These are phyloP conservation scores for Phytopythium sindhum DNA, from an alignment of 352 stramenopile genomes.

Conservation along the genomic window DNA sequence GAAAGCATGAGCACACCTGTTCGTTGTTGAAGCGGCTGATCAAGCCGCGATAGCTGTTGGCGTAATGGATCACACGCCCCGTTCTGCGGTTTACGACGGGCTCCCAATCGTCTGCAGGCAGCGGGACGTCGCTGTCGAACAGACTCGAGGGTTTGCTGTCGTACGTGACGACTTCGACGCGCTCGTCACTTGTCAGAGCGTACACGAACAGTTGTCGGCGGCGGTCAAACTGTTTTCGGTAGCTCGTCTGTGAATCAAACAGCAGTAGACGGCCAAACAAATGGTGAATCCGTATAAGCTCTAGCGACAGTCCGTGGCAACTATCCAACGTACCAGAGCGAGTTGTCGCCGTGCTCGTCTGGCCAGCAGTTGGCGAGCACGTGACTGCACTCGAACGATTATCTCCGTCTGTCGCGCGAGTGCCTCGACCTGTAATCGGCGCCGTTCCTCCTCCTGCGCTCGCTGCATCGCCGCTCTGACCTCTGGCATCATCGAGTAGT, in stretches of 20 bases:
- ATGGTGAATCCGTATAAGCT: background rate
- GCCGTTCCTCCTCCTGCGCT: background rate
- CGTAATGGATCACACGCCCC: slow-evolving; percentile 15
- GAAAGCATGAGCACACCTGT: slow-evolving; percentile 7
- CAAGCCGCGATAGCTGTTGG: slow-evolving; percentile 40
- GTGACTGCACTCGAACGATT: slow-evolving; percentile 32
- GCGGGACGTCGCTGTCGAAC: slow-evolving; percentile 34
- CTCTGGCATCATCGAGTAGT: slow-evolving; percentile 37
- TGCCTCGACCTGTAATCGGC: slow-evolving; percentile 1
- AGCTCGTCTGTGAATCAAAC: slow-evolving; percentile 21
- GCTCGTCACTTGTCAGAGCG: slow-evolving; percentile 10
- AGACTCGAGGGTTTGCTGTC: slow-evolving; percentile 47
- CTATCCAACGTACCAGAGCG: slow-evolving; percentile 23
- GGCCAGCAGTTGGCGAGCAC: slow-evolving; percentile 29
- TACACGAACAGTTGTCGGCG: slow-evolving; percentile 31
- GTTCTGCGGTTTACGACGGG: slow-evolving; percentile 4
- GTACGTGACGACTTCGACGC: background rate
- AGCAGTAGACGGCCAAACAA: background rate
- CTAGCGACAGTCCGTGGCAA: background rate
- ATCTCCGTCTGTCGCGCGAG: slow-evolving; percentile 15
- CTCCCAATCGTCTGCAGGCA: slow-evolving; percentile 48
- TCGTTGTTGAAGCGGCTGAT: slow-evolving; percentile 38
- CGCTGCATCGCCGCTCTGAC: slow-evolving; percentile 23
- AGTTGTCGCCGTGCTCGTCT: slow-evolving; percentile 25
- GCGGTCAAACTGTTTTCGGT: slow-evolving; percentile 45